Conservation (phyloP, 768 basidiomycete genomes). For the Tulasnella sp. region DNA sequence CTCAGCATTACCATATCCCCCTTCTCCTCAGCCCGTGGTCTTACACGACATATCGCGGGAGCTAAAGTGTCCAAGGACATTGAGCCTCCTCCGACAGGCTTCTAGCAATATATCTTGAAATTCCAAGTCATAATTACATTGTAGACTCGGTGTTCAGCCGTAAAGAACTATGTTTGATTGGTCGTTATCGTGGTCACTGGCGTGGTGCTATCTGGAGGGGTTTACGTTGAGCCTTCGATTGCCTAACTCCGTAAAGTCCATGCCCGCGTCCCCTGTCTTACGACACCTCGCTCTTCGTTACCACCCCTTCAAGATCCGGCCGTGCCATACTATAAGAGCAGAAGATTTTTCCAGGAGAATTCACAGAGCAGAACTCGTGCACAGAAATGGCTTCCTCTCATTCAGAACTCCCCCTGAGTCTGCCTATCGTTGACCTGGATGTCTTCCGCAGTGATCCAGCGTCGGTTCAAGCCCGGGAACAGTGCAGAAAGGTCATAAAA, state of each 20-base stretch:
- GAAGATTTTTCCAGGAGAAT: not conserved
- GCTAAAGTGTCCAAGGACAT: conserved; percentile 26
- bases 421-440: conserved; percentile 73
- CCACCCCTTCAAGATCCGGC: not conserved
- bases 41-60: conserved; percentile 90
- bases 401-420: conserved; percentile 25
- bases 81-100: not conserved
- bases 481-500: conserved; percentile 49
- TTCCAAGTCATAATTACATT: not conserved
- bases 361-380: no score
- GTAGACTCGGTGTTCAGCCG: not conserved
- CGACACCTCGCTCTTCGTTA: not conserved
- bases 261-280: not conserved
- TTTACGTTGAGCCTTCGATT: not conserved
- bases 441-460: conserved; percentile 39
- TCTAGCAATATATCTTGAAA: not conserved
- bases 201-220: not conserved
- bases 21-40: conserved; percentile 82
- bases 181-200: not conserved
- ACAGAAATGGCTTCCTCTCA: not conserved
- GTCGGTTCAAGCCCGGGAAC: conserved; percentile 42
- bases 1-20: conserved; percentile 85
- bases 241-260: not conserved
- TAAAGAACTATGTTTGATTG: not conserved
- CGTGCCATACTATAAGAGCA: not conserved